Evolutionary conservation across 768 basidiomycete species (phyloP), one percentile per base, ranked within the genome.

Genomic region (Pholiota microspora): DNA sequence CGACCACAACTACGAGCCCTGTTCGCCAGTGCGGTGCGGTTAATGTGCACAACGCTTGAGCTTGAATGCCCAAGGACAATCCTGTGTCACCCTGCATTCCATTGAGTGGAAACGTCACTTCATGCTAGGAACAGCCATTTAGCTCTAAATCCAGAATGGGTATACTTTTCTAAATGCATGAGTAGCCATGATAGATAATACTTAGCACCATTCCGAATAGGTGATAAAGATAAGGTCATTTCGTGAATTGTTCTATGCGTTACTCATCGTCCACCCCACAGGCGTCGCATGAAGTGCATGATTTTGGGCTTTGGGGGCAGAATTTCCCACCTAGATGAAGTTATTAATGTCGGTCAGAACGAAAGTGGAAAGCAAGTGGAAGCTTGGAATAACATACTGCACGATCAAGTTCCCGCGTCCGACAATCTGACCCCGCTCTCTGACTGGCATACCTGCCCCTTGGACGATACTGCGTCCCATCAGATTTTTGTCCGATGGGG

Each of bases 361-460:
- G 24, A 48, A 35, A 28, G n/a, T n/a, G 54, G 32, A 5, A 29
- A 49, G n/a, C 29, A 32, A 28, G 29, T 6, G 29, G 29, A 31
- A 31, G 16, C 73, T 2, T 3, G 8, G 18, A 7, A 16, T 42
- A 23, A 42, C 80, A 58, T 64, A 88, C 86, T 78, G 80, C 53
- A 89, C 73, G 55, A 87, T 71, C 62, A 89, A 70, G 62, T 85
- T 83, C 15, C 86, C 85, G 61, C 80, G 76, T 31, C 83, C 83
- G 49, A 80, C 66, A 8, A 80, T 70, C 61, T 73, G 70, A 8
- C 81, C 77, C 27, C 77, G 70, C n/a, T 79, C 73, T 53, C 80
- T 70, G 42, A 84, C 72, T 35, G 85, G 85, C 87, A 89, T 89
- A n/a, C 87, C 87, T 50, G 80, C 83, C 36, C 82, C 84, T 62